Conservation (phyloP, 805 yeast species). For the Candida insectorum region DNA sequence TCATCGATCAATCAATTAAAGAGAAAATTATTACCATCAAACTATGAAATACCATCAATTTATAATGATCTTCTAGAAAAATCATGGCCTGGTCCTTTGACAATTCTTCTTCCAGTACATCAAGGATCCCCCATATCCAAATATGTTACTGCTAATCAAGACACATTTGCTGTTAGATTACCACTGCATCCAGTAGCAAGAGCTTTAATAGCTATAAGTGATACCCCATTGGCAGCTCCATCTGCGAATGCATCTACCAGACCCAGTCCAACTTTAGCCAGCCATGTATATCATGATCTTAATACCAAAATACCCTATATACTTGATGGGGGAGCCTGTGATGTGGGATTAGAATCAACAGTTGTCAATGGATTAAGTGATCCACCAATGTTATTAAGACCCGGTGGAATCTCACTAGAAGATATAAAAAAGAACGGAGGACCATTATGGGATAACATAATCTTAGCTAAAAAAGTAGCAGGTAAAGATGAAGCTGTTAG, state of each 20-base stretch:
- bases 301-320: constrained; percentile 78
- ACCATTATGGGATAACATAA: constrained; percentile 56
- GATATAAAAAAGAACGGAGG: constrained; percentile 69
- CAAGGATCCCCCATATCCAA: constrained; percentile 53
- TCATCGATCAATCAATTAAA: constrained; percentile 72
- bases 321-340: constrained; percentile 85
- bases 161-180: constrained; percentile 88
- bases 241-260: constrained; percentile 95
- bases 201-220: constrained; percentile 79
- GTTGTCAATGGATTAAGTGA: constrained; percentile 83
- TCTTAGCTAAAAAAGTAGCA: constrained; percentile 64
- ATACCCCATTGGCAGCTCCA: constrained; percentile 94
- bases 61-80: constrained; percentile 61
- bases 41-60: constrained; percentile 57
- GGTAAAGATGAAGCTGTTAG: constrained; percentile 65
- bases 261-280: constrained; percentile 89
- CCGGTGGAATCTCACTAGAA: constrained; percentile 90
- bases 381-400: constrained; percentile 88
- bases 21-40: constrained; percentile 49
- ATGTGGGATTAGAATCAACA: constrained; percentile 90
- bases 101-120: constrained; percentile 71
- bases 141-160: constrained; percentile 80
- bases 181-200: constrained; percentile 88
- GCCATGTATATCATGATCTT: constrained; percentile 80
- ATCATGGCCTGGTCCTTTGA: constrained; percentile 97